Evolutionary conservation across 148 eudicot species (phyloP), one percentile per base, ranked within the genome.

Genomic region (Linanthus parryae): DNA sequence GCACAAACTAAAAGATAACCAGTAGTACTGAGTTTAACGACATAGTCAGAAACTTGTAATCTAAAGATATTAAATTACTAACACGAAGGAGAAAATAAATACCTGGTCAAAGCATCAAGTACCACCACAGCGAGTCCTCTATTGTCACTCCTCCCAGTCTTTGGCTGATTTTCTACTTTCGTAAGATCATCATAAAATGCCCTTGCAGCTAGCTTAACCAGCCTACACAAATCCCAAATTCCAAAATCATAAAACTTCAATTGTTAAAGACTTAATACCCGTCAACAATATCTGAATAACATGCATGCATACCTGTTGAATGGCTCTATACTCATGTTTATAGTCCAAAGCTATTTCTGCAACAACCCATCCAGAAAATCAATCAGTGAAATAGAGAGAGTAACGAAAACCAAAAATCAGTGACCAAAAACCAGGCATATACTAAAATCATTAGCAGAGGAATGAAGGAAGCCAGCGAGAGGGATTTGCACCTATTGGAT

Each of bases 61-160:
- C n/a, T 8, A 5, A 29, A 44, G 17, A 34, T 44, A 2, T 44
- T 24, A 35, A 5, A 22, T 22, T 5, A 15, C 18, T 40, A 25
- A 7, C 20, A 15, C 16, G 9, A 39, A 10, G 28, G 7, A 5
- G 26, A 23, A 24, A 11, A 9, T 2, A 36, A 45, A 40, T 44
- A 83, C 97, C 94, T 84, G 10, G 96, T 92, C 37, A 87, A 88
- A 20, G 99, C 94, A 72, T 87, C 99, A 57, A 92, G 99, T 54
- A 88, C 78, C 39, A 92, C 89, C 25, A 92, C 99, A 4, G 91
- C 99, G 62, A 84, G 79, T 50, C 99, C 99, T 7, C 96, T 59
- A 22, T 87, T 92, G 58, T 92, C 99, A 42, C 94, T 79, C 20
- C 94, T 68, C 8, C 80, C 84, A 3, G 76, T 67, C 72, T 77